These are phyloP conservation scores for Sarocladiaceae sp. DNA, from an alignment of 2,329 filamentous ascomycete species.

Conservation along the genomic window DNA sequence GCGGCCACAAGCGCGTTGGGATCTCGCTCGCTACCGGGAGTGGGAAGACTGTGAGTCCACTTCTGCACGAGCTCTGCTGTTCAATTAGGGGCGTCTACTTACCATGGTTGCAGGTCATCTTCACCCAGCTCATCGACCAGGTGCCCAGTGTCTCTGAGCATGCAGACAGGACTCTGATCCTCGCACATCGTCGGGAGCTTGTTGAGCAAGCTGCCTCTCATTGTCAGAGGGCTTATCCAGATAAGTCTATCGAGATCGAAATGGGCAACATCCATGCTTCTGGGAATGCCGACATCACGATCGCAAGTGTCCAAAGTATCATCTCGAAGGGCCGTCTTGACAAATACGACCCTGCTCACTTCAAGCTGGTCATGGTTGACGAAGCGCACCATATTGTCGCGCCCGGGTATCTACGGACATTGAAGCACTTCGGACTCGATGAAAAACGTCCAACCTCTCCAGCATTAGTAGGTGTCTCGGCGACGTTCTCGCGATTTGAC, in stretches of 20 bases:
- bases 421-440: constrained; percentile 75
- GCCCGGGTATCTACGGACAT: constrained; percentile 66
- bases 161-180: constrained; percentile 74
- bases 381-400: constrained; percentile 97
- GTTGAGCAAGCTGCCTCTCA: constrained; percentile 91
- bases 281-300: constrained; percentile 83
- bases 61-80: no score
- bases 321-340: constrained; percentile 68
- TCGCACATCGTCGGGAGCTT: constrained; percentile 88
- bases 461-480: constrained; percentile 83
- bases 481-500: constrained; percentile 73
- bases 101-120: constrained; percentile 66
- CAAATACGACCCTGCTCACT: constrained; percentile 75
- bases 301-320: constrained; percentile 86
- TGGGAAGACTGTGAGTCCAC: constrained; percentile 79
- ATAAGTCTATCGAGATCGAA: constrained; percentile 81
- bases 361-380: constrained; percentile 91
- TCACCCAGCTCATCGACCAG: constrained; percentile 88
- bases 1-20: constrained; percentile 74
- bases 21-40: constrained; percentile 84
- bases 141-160: constrained; percentile 48
- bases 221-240: constrained; percentile 75
- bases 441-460: constrained; percentile 41
- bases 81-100: neutral
- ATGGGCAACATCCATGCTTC: constrained; percentile 78